Conservation (phyloP, 2,329 filamentous ascomycete species). For the Cladosporium sp. region DNA sequence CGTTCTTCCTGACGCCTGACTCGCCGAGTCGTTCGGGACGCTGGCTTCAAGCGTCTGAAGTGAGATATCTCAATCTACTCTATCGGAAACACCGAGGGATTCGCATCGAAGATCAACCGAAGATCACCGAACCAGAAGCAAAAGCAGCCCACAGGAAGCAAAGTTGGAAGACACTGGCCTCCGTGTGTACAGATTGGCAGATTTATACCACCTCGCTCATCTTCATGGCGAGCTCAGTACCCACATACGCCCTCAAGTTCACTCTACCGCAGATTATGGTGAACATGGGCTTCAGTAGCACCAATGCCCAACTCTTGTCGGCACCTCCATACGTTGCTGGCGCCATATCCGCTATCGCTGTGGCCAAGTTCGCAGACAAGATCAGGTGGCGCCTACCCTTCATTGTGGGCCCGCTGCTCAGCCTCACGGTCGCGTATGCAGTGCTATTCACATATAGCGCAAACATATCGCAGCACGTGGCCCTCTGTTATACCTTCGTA, state of each 20-base stretch:
- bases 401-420: constrained; percentile 22
- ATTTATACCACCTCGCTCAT: constrained; percentile 21
- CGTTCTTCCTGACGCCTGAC: constrained; percentile 52
- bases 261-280: constrained; percentile 48
- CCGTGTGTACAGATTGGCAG: constrained; percentile 22
- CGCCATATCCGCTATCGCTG: constrained; percentile 28
- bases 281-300: constrained; percentile 22
- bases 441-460: constrained; percentile 24
- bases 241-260: constrained; percentile 32
- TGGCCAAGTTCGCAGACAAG: constrained; percentile 28
- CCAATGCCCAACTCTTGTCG: constrained; percentile 22
- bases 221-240: constrained; percentile 22
- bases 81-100: constrained; percentile 53
- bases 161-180: background rate
- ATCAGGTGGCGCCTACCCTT: constrained; percentile 30
- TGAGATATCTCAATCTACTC: constrained; percentile 63
- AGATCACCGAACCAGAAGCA: constrained; percentile 11
- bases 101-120: constrained; percentile 4
- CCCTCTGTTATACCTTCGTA: constrained; percentile 25
- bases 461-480: constrained; percentile 1
- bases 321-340: constrained; percentile 28
- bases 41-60: constrained; percentile 61
- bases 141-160: background rate
- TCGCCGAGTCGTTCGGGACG: constrained; percentile 41
- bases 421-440: constrained; percentile 26